A percentile compares a stretch with the other conserved stretches of the same genome.
phyloP scores from a whole-genome alignment of 495 filamentous ascomycete genomes.

The Aeminium ludgeri region DNA sequence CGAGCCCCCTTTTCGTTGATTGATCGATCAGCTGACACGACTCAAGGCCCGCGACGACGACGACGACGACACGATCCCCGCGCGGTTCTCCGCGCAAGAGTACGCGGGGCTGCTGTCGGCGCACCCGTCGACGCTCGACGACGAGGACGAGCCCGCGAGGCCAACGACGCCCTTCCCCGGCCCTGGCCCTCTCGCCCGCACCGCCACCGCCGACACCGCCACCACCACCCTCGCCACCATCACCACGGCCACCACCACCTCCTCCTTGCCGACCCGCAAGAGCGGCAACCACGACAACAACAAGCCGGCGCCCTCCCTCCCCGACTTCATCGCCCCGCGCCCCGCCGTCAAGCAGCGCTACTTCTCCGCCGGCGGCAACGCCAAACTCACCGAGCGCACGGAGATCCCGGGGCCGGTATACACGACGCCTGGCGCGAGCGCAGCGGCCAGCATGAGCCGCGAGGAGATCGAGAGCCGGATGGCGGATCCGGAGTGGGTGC shows the following conservation, averaged over 20 bases:
- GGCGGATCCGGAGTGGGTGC: constrained; percentile 6
- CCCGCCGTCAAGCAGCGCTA: constrained; percentile 13
- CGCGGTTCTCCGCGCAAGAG: background rate
- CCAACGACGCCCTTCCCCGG: background rate
- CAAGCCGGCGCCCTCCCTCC: constrained; percentile 1
- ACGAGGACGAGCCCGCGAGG: background rate
- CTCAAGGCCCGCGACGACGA: no score
- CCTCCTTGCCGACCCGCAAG: constrained; percentile 1
- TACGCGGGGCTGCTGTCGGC: background rate
- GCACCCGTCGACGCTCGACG: constrained; percentile 1
- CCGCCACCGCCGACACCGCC: background rate
- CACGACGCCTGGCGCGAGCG: background rate
- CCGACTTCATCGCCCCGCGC: constrained; percentile 9
- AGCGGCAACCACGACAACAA: background rate
- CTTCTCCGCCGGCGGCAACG: constrained; percentile 15
- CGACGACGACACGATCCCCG: background rate
- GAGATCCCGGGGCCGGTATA: constrained; percentile 8
- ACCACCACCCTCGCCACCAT: background rate
- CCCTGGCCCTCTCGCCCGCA: background rate
- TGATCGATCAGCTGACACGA: no score
- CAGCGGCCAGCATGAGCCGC: background rate
- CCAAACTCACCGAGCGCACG: constrained; percentile 10
- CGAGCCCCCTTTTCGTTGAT: no score
- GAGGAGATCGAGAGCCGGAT: constrained; percentile 4
- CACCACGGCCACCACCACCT: background rate